These are phyloP conservation scores for Colletotrichum ledebouriae DNA, from an alignment of 2,329 filamentous ascomycete genomes.

Conservation along the genomic window DNA sequence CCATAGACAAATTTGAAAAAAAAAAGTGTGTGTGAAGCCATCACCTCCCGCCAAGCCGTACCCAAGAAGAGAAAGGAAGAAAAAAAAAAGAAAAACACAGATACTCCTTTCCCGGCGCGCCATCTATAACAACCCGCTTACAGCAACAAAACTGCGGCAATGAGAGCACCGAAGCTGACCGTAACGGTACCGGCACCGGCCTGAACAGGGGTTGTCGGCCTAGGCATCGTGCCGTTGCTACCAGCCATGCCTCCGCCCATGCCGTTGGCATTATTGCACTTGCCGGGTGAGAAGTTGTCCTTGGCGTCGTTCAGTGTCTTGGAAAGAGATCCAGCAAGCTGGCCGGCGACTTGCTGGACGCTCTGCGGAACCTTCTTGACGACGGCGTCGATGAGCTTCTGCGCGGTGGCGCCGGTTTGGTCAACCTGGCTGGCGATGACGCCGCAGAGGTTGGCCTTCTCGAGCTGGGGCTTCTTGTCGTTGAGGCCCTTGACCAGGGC, in stretches of 20 bases:
- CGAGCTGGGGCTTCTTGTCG: constrained; percentile 46
- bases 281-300: constrained; percentile 46
- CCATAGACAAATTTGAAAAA: constrained; percentile 22
- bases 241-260: neutral
- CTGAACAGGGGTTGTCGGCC: constrained; percentile 16
- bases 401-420: constrained; percentile 45
- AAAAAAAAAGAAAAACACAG: neutral
- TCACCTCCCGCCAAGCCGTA: neutral
- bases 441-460: constrained; percentile 49
- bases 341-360: constrained; percentile 47
- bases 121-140: neutral
- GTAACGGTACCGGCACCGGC: constrained; percentile 9
- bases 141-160: constrained; percentile 33
- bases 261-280: constrained; percentile 48
- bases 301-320: constrained; percentile 45
- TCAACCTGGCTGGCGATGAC: constrained; percentile 46
- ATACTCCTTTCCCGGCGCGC: constrained; percentile 1
- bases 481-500: constrained; percentile 47
- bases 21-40: neutral
- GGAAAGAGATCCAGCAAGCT: constrained; percentile 47
- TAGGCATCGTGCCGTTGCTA: constrained; percentile 43
- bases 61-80: neutral
- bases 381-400: constrained; percentile 49
- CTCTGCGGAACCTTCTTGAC: constrained; percentile 49
- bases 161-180: constrained; percentile 29